These are phyloP conservation scores for Cystobasidiopsis lactophilus DNA, from an alignment of 768 basidiomycete genomes.

Conservation along the genomic window DNA sequence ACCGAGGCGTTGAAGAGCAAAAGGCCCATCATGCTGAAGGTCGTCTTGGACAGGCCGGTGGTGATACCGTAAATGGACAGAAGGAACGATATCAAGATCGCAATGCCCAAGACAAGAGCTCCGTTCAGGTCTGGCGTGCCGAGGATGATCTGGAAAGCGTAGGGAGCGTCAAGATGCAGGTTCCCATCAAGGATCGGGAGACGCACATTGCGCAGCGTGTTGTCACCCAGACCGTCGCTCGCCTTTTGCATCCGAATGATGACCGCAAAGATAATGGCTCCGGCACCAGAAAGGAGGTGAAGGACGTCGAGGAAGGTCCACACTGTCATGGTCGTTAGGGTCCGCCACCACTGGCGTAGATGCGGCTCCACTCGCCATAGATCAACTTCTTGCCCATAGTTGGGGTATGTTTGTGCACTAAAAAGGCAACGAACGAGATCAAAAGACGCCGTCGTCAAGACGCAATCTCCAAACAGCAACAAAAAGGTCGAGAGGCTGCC, in stretches of 20 bases:
- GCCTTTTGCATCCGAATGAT: background rate
- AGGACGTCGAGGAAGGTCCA: no score
- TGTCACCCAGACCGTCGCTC: no score
- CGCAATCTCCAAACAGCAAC: no score
- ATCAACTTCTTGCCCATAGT: no score
- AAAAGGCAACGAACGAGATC: no score
- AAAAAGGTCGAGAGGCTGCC: no score
- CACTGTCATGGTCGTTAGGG: no score
- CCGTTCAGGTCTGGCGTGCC: background rate
- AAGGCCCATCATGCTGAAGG: background rate
- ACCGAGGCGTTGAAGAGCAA: conserved; percentile 2
- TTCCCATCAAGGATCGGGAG: background rate
- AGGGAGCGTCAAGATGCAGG: background rate
- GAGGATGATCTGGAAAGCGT: background rate
- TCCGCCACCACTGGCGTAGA: no score
- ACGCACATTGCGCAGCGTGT: background rate
- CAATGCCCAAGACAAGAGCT: background rate
- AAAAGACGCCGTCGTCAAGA: no score
- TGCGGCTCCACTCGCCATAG: no score
- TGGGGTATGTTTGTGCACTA: no score
- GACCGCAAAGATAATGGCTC: background rate
- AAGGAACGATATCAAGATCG: background rate
- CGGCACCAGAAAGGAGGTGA: background rate
- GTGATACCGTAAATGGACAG: background rate
- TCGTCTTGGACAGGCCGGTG: no score